Conservation (phyloP, 176 grass and related monocot genomes). For the Bolboschoenus planiculmis region DNA sequence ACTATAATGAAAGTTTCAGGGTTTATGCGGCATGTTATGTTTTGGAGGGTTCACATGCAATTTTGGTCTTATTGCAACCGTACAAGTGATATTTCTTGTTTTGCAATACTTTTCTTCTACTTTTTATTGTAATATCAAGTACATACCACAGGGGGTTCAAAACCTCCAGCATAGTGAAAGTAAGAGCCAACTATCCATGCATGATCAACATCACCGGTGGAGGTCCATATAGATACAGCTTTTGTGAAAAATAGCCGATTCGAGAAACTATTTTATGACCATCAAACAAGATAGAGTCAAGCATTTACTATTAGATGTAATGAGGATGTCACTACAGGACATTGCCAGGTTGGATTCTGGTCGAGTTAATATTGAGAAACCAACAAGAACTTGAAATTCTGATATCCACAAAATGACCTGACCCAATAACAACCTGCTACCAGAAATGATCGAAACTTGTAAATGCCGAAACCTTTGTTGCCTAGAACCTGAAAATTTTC, state of each 20-base stretch:
- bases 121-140: background rate
- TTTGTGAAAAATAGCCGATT: slow-evolving; percentile 97
- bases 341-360: background rate
- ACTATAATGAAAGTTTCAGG: background rate
- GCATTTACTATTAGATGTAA: background rate
- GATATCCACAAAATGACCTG: background rate
- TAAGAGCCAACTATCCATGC: slow-evolving; percentile 92
- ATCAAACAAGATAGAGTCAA: background rate
- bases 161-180: slow-evolving; percentile 82
- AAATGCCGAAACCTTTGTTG: background rate
- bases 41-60: background rate
- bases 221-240: slow-evolving; percentile 96
- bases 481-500: background rate
- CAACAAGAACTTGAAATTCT: background rate
- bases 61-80: background rate
- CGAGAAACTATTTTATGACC: slow-evolving; percentile 52
- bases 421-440: background rate
- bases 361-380: background rate
- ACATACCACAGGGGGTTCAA: slow-evolving; percentile 69
- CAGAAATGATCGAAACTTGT: background rate
- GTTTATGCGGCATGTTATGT: background rate
- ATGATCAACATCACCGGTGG: slow-evolving; percentile 88
- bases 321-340: background rate
- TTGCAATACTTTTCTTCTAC: background rate
- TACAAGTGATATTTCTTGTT: background rate